Evolutionary conservation across 2,329 filamentous ascomycete genomes (phyloP).

Genomic region (Gaeumannomyces tritici): DNA sequence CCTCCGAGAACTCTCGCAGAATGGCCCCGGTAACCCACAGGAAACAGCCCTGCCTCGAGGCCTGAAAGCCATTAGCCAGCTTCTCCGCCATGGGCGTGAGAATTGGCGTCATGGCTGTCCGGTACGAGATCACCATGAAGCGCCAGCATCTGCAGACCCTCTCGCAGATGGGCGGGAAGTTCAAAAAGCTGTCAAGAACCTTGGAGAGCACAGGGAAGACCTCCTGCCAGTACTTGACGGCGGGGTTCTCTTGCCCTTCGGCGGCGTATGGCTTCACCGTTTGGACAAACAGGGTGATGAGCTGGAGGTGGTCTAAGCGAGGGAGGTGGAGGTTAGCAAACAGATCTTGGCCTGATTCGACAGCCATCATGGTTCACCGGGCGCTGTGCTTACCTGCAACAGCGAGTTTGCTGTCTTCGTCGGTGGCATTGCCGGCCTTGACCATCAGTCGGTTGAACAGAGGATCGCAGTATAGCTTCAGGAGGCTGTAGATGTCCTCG

Average conservation of each 20-base stretch:
- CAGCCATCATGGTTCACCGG: neutral
- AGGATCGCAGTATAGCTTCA: conserved; percentile 91
- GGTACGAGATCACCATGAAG: conserved; percentile 92
- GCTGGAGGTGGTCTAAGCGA: conserved; percentile 67
- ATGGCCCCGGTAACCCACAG: conserved; percentile 97
- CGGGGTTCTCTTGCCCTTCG: conserved; percentile 68
- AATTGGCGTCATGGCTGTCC: conserved; percentile 77
- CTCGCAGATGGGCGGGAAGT: conserved; percentile 83
- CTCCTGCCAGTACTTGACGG: conserved; percentile 92
- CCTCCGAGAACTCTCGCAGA: conserved; percentile 88
- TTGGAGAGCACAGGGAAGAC: conserved; percentile 81
- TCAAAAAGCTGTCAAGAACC: conserved; percentile 79
- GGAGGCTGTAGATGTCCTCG: conserved; percentile 68
- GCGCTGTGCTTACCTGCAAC: conserved; percentile 56
- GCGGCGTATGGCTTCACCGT: conserved; percentile 64
- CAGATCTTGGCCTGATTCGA: neutral
- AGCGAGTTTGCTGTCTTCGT: conserved; percentile 74
- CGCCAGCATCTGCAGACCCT: conserved; percentile 92
- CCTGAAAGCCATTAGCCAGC: conserved; percentile 69
- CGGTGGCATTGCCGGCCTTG: conserved; percentile 75
- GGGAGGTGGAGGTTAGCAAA: conserved; percentile 11
- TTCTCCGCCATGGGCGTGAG: conserved; percentile 81
- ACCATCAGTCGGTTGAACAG: conserved; percentile 76
- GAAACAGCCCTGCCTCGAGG: conserved; percentile 89
- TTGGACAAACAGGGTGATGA: conserved; percentile 87